phyloP scores from a whole-genome alignment of 106 monocot genomes.

The Chionographis japonica region DNA sequence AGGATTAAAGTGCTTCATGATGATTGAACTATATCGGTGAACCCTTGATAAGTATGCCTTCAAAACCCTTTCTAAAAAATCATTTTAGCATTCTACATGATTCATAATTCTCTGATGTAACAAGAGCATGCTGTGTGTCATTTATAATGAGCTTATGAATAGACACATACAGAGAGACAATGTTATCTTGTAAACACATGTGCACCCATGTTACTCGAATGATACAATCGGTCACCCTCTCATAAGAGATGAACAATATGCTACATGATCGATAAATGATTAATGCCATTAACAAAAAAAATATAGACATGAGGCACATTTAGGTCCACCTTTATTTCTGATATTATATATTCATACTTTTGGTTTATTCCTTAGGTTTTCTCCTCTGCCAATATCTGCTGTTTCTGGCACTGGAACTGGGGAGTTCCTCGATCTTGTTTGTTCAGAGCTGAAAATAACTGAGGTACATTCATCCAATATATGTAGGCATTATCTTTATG shows the following conservation, averaged over 20 bases:
- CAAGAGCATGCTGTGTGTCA: too few species aligned
- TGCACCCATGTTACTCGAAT: not conserved
- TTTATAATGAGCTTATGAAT: too few species aligned
- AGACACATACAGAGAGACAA: too few species aligned
- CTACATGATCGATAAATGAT: too few species aligned
- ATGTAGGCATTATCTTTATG: not conserved
- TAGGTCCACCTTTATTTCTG: not conserved
- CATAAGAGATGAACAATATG: too few species aligned
- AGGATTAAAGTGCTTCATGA: too few species aligned
- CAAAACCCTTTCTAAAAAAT: too few species aligned
- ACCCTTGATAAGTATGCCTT: too few species aligned
- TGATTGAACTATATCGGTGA: too few species aligned
- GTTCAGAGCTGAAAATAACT: constrained; percentile 59
- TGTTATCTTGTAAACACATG: not conserved
- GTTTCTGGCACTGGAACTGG: constrained; percentile 98
- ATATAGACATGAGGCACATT: not conserved
- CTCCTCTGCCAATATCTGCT: constrained; percentile 90
- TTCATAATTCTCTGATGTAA: too few species aligned
- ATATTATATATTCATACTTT: constrained; percentile 1
- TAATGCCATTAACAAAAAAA: not conserved
- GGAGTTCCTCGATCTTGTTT: constrained; percentile 86
- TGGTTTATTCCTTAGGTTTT: constrained; percentile 44
- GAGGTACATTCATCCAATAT: constrained; percentile 35
- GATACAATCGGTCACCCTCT: not conserved
- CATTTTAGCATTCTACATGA: too few species aligned